Evolutionary conservation across 129 eudicot species (phyloP), one percentile per base, ranked within the genome.

Genomic region (Helichrysum umbraculigerum): DNA sequence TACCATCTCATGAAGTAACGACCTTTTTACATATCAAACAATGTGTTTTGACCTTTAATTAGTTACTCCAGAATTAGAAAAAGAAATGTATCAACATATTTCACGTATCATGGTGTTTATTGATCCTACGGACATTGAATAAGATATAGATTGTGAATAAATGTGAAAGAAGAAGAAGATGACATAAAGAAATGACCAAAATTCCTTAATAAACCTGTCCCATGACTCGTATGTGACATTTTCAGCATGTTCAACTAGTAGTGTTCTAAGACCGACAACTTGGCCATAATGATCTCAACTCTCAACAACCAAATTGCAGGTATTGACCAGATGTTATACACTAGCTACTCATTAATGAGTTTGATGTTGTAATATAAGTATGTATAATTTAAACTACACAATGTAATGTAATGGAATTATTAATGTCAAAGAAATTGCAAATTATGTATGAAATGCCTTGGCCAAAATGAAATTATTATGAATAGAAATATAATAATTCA

Each of bases 401-500:
- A 30, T 16, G 15, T n/a, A 29, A 64, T 64, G 3, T n/a, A 73
- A 47, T 64, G 1, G 73, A 41, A 66, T 76, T 54, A 66, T 76
- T 52, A 56, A 16, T 28, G 25, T 66, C 73, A 52, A 76, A 65
- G 65, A 50, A 76, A n/a, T 47, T 50, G 21, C 32, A 1, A 29
- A 19, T 11, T 19, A 64, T 75, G 52, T 42, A 42, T 62, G 19
- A 54, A 17, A 69, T 17, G 61, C 79, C 15, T 33, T 6, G 3
- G 39, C 57, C 63, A 57, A 68, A 66, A 6, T 20, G 58, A 6
- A 71, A n/a, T n/a, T n/a, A n/a, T n/a, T n/a, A n/a, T n/a, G n/a
- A n/a, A n/a, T 34, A 71, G 65, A 70, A 70, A 78, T 41, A 47
- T 59, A 42, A 28, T 67, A n/a, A n/a, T n/a, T 62, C 72, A 39